These are phyloP conservation scores for Mycena alexandri DNA, from an alignment of 768 basidiomycete genomes.

Conservation along the genomic window DNA sequence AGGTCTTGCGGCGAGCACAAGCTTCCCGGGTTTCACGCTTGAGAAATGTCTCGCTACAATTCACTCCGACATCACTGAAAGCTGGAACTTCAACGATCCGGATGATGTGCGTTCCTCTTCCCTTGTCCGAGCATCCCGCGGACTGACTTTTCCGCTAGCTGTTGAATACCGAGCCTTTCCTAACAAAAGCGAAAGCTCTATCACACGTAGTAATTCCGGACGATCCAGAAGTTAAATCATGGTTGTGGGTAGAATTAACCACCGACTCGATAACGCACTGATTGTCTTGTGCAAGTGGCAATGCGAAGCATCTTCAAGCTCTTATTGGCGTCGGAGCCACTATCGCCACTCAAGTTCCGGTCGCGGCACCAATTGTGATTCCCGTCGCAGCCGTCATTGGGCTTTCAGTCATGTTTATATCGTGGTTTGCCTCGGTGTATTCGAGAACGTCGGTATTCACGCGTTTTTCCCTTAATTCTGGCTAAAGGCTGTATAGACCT, in stretches of 20 bases:
- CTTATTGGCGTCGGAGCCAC: conserved; percentile 1
- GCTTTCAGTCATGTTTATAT: too few species aligned
- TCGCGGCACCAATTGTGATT: conserved; percentile 2
- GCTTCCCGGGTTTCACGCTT: conserved; percentile 3
- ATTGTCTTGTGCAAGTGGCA: background rate
- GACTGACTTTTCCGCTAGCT: background rate
- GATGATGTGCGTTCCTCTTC: background rate
- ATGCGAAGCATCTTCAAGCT: background rate
- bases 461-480: too few species aligned
- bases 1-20: background rate
- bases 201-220: background rate
- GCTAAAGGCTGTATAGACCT: too few species aligned
- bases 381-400: conserved; percentile 1
- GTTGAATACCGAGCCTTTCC: background rate
- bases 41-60: background rate
- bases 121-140: background rate
- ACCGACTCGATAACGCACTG: background rate
- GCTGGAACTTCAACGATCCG: conserved; percentile 11
- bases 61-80: background rate
- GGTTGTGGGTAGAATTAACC: conserved; percentile 1
- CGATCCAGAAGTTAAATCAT: background rate
- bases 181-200: background rate
- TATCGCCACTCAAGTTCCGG: background rate
- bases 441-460: too few species aligned
- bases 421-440: too few species aligned